Percentiles rank a stretch among this genome's conserved stretches.
Conservation (phyloP, 2,329 filamentous ascomycete species). For the Myriosclerotinia scirpicola region DNA sequence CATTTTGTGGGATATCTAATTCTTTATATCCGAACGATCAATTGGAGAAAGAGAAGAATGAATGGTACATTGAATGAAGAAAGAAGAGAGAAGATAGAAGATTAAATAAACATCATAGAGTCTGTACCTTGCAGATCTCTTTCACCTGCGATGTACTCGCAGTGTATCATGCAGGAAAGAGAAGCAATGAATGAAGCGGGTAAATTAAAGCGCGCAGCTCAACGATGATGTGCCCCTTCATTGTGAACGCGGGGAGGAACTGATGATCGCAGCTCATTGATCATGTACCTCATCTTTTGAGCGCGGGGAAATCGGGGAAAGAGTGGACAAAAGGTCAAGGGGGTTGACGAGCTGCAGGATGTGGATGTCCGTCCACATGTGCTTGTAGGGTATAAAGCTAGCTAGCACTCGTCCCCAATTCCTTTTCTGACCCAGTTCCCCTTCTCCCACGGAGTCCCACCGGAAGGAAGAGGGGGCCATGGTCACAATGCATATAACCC, state of each 20-base stretch:
- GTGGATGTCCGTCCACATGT: background rate
- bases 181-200: background rate
- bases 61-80: background rate
- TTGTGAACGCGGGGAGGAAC: background rate
- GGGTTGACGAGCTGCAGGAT: background rate
- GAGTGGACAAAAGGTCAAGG: background rate
- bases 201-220: background rate
- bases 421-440: too few relatives aligned
- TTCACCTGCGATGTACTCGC: slow-evolving; percentile 1
- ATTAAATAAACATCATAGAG: slow-evolving; percentile 4
- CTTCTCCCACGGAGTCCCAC: too few relatives aligned
- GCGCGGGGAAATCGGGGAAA: background rate
- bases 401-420: background rate
- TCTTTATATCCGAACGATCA: background rate
- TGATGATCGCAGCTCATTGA: too few relatives aligned
- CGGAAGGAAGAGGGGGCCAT: background rate
- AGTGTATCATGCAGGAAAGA: slow-evolving; percentile 17
- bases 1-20: background rate
- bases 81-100: background rate
- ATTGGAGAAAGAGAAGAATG: background rate
- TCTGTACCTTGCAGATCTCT: slow-evolving; percentile 11
- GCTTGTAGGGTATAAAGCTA: background rate
- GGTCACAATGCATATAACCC: background rate
- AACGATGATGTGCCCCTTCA: background rate
- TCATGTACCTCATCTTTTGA: too few relatives aligned